Evolutionary conservation across 2,329 filamentous ascomycete genomes (phyloP), one percentile per base, ranked within the genome.

Genomic region (Arthrobotrys musiformis): DNA sequence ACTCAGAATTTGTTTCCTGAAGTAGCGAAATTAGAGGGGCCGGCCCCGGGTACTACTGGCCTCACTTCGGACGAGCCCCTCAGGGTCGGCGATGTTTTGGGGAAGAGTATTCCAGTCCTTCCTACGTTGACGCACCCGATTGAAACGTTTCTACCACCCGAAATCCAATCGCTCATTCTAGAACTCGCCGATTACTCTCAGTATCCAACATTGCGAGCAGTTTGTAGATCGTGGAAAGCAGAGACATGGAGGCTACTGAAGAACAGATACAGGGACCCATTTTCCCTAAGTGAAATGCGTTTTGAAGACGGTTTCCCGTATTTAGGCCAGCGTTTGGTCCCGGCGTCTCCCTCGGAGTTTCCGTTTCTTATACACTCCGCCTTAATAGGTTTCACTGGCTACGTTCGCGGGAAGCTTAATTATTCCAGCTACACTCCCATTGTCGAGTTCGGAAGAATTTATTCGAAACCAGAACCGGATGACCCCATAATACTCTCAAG

Each of bases 331-430:
- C n/a, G 1, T 15, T 54, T 24, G 4, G 9, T 15, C 7, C 17
- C 30, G 15, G n/a, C 17, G 3, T 58, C 54, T 40, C 30, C 1
- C 24, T 58, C 33, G 13, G 54, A 58, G 2, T 24, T 9, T 19
- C 61, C 63, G 22, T 56, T 67, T 19, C 17, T 67, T 7, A 54
- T 67, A 2, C 63, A 67, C 17, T 58, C 63, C 2, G 48, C 63
- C 3, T 22, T 67, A 3, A n/a, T 52, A 17, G 48, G 26, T 19
- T 67, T 67, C 19, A 67, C 48, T 7, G 63, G 63, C 13, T 46
- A 67, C 24, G 22, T 26, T 4, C 33, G 63, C 3, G 63, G 63
- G 30, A 67, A 35, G 9, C 9, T 52, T 40, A 46, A 66, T n/a
- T 1, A n/a, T 8, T 37, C 30, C 19, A 2, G 1, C 4, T 11